phyloP scores from a whole-genome alignment of 2,329 filamentous ascomycete species.

The Arthroderma sp. region DNA sequence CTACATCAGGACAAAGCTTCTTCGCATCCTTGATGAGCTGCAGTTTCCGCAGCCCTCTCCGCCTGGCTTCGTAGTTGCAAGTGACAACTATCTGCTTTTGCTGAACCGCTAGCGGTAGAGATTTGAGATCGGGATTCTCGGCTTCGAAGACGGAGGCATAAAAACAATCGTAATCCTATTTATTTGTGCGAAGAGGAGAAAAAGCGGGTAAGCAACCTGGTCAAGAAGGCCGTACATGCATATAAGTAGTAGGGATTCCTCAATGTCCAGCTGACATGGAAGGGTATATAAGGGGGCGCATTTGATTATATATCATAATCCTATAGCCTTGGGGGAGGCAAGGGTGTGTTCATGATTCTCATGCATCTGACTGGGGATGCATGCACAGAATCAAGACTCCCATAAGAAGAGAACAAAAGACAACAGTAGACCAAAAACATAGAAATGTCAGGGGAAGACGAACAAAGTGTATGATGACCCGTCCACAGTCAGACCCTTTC shows the following conservation, averaged over 20 bases:
- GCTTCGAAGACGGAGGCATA: slow-evolving; percentile 86
- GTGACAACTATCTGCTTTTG: slow-evolving; percentile 90
- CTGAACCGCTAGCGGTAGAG: slow-evolving; percentile 66
- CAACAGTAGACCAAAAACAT: neutral
- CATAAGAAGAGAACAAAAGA: slow-evolving; percentile 1
- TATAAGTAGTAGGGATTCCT: neutral
- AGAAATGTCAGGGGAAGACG: slow-evolving; percentile 16
- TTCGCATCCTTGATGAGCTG: slow-evolving; percentile 75
- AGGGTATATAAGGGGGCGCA: neutral
- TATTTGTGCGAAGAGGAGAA: slow-evolving; percentile 5
- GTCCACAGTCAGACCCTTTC: slow-evolving; percentile 41
- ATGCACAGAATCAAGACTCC: too few species aligned
- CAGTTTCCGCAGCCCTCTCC: slow-evolving; percentile 55
- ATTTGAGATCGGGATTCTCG: slow-evolving; percentile 59
- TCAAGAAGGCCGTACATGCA: slow-evolving; percentile 1
- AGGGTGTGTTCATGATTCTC: neutral
- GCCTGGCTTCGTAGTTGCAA: slow-evolving; percentile 83
- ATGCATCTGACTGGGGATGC: too few species aligned
- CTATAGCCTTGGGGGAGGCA: neutral
- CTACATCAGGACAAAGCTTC: slow-evolving; percentile 65
- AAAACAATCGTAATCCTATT: slow-evolving; percentile 55
- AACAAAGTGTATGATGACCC: slow-evolving; percentile 74
- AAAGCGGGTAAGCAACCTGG: neutral
- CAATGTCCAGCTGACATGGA: neutral
- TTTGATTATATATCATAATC: too few species aligned